Evolutionary conservation across 129 eudicot species (phyloP), one percentile per base, ranked within the genome.

Genomic region (Scalesia atractyloides): DNA sequence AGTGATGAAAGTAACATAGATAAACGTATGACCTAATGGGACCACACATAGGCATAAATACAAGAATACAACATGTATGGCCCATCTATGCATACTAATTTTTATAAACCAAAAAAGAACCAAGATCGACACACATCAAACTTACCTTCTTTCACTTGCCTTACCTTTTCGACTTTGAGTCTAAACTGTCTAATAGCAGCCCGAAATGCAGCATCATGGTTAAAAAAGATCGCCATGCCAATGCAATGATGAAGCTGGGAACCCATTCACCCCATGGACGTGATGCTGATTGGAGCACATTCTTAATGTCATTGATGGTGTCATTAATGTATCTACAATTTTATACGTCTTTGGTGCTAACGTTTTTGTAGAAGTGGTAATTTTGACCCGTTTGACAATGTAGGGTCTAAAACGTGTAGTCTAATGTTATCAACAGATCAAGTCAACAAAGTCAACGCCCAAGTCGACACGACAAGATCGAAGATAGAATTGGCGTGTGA

Each of bases 191-290:
- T 77, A 36, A 70, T 84, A 64, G 61, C 79, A 73, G 61, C 65
- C 82, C 26, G 53, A 74, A 48, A 76, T 57, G 73, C 76, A 53
- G 84, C 76, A 79, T 64, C 82, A 65, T 84, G 63, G 67, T 46
- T 24, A 91, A 77, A 78, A 83, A 72, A n/a, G 87, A 88, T 4
- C 87, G 89, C 16, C 56, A 94, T 26, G 99, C 90, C 74, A 68
- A 11, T 44, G 84, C 91, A 16, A 89, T 94, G 84, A 78, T 79
- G 82, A 90, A 84, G 80, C 93, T 72, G 70, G 83, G 86, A 3
- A 88, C 97, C 18, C 97, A 90, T 80, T 56, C 91, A 64, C 92
- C 90, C 22, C 87, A 88, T 73, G 88, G 88, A 26, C 88, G 86
- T 17, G 82, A 72, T 17, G 79, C 90, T 24, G 91, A 88, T 77